Conservation (phyloP, 495 filamentous ascomycete species). For the Aspergillus ostianus region DNA sequence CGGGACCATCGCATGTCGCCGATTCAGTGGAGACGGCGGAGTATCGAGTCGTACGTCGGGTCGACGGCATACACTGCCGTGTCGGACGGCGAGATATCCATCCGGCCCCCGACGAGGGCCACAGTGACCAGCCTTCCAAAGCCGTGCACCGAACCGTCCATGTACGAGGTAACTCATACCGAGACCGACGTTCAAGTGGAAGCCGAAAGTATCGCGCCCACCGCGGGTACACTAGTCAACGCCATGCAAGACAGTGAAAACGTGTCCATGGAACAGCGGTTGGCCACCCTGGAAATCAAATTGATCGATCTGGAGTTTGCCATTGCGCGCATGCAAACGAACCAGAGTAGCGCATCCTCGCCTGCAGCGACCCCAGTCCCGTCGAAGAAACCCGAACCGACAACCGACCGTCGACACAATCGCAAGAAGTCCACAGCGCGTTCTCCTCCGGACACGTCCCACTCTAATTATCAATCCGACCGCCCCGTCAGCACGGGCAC, state of each 20-base stretch:
- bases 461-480: conserved; percentile 13
- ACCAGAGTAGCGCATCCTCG: conserved; percentile 16
- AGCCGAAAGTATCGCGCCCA: conserved; percentile 34
- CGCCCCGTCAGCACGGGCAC: conserved; percentile 43
- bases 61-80: conserved; percentile 16
- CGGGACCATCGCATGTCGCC: conserved; percentile 28
- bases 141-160: conserved; percentile 23
- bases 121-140: conserved; percentile 33
- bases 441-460: conserved; percentile 9
- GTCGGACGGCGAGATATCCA: conserved; percentile 30
- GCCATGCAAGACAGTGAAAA: conserved; percentile 47
- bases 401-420: conserved; percentile 14
- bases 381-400: conserved; percentile 3
- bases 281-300: conserved; percentile 54
- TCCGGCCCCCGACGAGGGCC: conserved; percentile 30
- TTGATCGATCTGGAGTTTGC: conserved; percentile 56
- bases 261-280: conserved; percentile 48
- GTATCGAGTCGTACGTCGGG: conserved; percentile 22
- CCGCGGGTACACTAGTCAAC: conserved; percentile 41
- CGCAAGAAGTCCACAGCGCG: conserved; percentile 24
- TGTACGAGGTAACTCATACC: conserved; percentile 7
- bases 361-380: conserved; percentile 15
- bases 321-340: conserved; percentile 50
- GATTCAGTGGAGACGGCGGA: conserved; percentile 27
- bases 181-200: conserved; percentile 18